A percentile compares a stretch with the other conserved stretches of the same genome.
phyloP scores from a whole-genome alignment of 1,284 basidiomycete genomes.

The Ganoderma resinaceum region DNA sequence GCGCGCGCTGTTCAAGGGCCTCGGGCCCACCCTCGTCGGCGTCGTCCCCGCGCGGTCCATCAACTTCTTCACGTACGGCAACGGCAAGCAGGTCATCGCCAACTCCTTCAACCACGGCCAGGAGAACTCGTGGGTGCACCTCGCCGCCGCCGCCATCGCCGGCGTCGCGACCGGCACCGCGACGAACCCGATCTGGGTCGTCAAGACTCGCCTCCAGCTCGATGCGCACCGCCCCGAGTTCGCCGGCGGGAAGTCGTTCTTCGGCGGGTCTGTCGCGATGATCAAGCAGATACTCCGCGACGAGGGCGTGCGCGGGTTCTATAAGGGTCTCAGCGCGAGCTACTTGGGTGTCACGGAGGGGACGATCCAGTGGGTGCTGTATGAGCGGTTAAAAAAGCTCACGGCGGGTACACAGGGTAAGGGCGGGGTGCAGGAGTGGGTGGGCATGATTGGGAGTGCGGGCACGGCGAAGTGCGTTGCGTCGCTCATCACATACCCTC shows the following conservation, averaged over 20 bases:
- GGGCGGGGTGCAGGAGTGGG: slow-evolving; percentile 70
- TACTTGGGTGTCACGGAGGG: slow-evolving; percentile 97
- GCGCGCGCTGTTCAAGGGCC: slow-evolving; percentile 91
- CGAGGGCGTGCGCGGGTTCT: slow-evolving; percentile 91
- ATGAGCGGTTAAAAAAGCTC: slow-evolving; percentile 84
- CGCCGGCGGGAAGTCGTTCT: slow-evolving; percentile 39
- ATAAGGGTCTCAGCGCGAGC: slow-evolving; percentile 94
- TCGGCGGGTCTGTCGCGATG: slow-evolving; percentile 67
- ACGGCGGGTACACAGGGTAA: slow-evolving; percentile 59
- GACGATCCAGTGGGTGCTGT: slow-evolving; percentile 98
- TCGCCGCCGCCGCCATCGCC: slow-evolving; percentile 86
- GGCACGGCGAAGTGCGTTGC: slow-evolving; percentile 95
- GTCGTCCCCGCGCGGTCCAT: slow-evolving; percentile 96
- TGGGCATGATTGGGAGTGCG: slow-evolving; percentile 88
- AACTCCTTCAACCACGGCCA: slow-evolving; percentile 82
- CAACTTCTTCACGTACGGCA: slow-evolving; percentile 99
- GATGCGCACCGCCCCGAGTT: slow-evolving; percentile 34
- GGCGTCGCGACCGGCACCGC: slow-evolving; percentile 88
- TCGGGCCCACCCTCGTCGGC: slow-evolving; percentile 94
- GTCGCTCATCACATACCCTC: slow-evolving; percentile 94
- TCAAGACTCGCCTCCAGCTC: slow-evolving; percentile 95
- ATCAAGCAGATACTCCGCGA: slow-evolving; percentile 78
- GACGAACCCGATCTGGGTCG: slow-evolving; percentile 99
- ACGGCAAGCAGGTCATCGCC: slow-evolving; percentile 93
- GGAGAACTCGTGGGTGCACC: slow-evolving; percentile 89